Base-by-base conservation (phyloP, 768 basidiomycete species). In the Lentinula lateritia region DNA sequence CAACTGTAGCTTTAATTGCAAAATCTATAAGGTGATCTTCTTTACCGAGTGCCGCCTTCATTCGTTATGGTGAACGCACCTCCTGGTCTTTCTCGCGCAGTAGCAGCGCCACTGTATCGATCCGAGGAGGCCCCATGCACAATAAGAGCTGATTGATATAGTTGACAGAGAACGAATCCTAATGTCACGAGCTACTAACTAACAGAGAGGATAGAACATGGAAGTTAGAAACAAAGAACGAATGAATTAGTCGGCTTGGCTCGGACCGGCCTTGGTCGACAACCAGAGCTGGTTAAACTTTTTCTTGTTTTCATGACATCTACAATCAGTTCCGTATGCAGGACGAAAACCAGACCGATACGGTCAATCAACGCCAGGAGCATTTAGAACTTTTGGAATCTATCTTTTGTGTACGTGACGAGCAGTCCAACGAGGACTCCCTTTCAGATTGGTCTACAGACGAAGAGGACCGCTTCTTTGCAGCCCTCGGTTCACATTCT, bases 381-480 rank as follows among this genome's bases (percentile, higher is more conserved):
- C 23, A 56, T n/a, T 13, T 18, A 18, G 41, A 34, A 43, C 28
- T 56, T 10, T 15, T 56, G 13, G 43, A 41, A 3, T 15, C 55
- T 28, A 9, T 20, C 10, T 8, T 45, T 12, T 41, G 20, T 42
- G 15, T 0, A 16, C 13, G 15, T n/a, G 55, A 16, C 41, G 38
- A 56, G 16, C 18, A 13, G 35, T 15, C 16, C 6, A 2, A 54
- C 6, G 20, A 20, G 48, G 73, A 78, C 42, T 78, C 74, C 38
- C 15, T 16, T 16, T 13, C 23, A 35, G 41, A 34, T 61, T 94
- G 92, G 92, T 84, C 87, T 3, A 69, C 78, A 0, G 65, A 73
- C n/a, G 93, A 95, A 67, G 88, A 89, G 63, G 77, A 84, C 32
- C 64, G 68, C 0, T 91, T 94, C 73, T 94, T 93, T 70, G 87